phyloP scores from a whole-genome alignment of 179 eudicot genomes.

The Beta lomatogona region DNA sequence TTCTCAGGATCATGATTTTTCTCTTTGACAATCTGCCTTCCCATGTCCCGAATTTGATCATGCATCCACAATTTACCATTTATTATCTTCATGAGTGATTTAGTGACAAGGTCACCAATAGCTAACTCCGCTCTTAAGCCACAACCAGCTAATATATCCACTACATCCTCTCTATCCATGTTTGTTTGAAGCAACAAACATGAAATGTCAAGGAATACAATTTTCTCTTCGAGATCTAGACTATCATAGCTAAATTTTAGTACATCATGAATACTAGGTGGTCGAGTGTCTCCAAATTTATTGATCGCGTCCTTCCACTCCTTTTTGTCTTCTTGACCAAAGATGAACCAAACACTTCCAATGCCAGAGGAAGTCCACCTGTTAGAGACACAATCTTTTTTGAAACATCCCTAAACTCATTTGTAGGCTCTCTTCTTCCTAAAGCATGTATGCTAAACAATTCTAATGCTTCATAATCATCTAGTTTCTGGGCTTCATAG shows the following conservation, averaged over 20 bases:
- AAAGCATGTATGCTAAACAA: constrained; percentile 56
- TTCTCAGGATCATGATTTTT: constrained; percentile 37
- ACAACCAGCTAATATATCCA: constrained; percentile 54
- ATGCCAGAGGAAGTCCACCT: constrained; percentile 64
- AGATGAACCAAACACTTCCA: too few species aligned
- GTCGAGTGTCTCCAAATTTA: too few species aligned
- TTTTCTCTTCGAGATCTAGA: constrained; percentile 44
- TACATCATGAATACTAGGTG: constrained; percentile 54
- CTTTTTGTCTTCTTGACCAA: too few species aligned
- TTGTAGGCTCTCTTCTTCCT: constrained; percentile 43
- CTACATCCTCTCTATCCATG: constrained; percentile 38
- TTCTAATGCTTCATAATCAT: constrained; percentile 41
- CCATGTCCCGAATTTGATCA: constrained; percentile 75
- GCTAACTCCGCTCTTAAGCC: constrained; percentile 50
- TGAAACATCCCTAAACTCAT: constrained; percentile 30
- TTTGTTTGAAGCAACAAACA: constrained; percentile 54
- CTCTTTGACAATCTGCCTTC: constrained; percentile 57
- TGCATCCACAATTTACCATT: constrained; percentile 55
- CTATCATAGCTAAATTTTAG: constrained; percentile 53
- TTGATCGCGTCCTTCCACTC: too few species aligned
- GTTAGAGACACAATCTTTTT: constrained; percentile 44
- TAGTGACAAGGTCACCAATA: constrained; percentile 43
- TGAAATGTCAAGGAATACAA: constrained; percentile 62
- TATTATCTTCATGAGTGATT: constrained; percentile 52
- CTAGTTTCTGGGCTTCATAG: constrained; percentile 42